Evolutionary conservation across 2,329 filamentous ascomycete species (phyloP), one percentile per base, ranked within the genome.

Genomic region (Lecanicillium sp.): DNA sequence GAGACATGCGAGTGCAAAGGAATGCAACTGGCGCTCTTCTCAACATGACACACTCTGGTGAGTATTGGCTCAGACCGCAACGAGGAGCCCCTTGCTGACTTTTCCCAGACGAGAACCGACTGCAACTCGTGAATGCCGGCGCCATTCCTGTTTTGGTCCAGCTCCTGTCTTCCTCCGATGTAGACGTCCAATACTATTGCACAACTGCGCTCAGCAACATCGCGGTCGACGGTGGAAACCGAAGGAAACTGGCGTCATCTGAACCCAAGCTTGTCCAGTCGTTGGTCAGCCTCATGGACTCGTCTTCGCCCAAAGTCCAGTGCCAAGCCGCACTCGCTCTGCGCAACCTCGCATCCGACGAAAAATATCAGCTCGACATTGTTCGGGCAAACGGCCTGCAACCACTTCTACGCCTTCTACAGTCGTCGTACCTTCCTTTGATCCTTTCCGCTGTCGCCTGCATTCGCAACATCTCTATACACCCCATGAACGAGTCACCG

Each of bases 21-120:
- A 98, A 98, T 63, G 92, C 92, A 42, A 98, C 92, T 1, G 92
- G 92, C 39, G 92, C 92, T 33, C 69, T 98, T 42, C 74, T 98
- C 49, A 98, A 98, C 64, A 98, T 98, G 92, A 98, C 92, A 53
- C 92, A 98, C 68, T 97, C 89, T 47, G 88, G 88, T 94, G 77
- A 44, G 74, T 51, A 17, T n/a, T n/a, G 11, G 6, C 11, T 25
- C 22, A 25, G 6, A 11, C 11, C 7, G 50, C 38, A 17, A 46
- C 36, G 11, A 15, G 3, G 28, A 18, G 19, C 30, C 9, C 15
- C 13, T 17, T 40, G 19, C 49, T 54, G 29, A 65, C 46, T 31
- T 28, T 17, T 27, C 29, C 10, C 58, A 92, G 92, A 97, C 60
- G 92, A 98, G 62, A 98, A 98, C 62, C 81, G 92, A 50, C 88